Percentiles rank a stretch among this genome's conserved stretches.
Conservation (phyloP, 371 early-diverging fungal species). For the Mortierella sp. region DNA sequence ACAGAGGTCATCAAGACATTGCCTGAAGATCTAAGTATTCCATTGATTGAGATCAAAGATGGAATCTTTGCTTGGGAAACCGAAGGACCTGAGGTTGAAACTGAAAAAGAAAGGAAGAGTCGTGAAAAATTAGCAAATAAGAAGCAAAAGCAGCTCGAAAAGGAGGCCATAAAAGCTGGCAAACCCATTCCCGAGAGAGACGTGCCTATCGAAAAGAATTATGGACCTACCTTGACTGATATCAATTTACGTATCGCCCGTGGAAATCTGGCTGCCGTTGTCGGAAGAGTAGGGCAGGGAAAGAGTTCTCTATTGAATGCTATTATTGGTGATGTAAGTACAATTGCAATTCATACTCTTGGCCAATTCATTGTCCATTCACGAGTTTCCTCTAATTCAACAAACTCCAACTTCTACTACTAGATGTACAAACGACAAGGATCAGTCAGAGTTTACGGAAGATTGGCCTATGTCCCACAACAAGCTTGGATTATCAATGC, state of each 20-base stretch:
- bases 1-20: conserved; percentile 11
- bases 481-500: conserved; percentile 71
- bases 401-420: neutral
- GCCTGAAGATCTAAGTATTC: conserved; percentile 37
- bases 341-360: neutral
- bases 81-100: conserved; percentile 39
- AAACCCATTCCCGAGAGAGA: conserved; percentile 39
- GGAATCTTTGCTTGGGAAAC: conserved; percentile 51
- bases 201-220: conserved; percentile 33
- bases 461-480: conserved; percentile 63
- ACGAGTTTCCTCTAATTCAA: neutral
- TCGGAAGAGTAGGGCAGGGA: conserved; percentile 64
- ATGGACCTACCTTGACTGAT: conserved; percentile 33
- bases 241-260: conserved; percentile 37
- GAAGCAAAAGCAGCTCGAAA: conserved; percentile 39
- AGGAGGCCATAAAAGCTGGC: conserved; percentile 41
- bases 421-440: conserved; percentile 57
- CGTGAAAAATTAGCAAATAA: conserved; percentile 35
- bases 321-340: conserved; percentile 58
- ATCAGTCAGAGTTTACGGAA: conserved; percentile 55
- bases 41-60: conserved; percentile 42
- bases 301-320: conserved; percentile 61
- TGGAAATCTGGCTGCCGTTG: conserved; percentile 57
- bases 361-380: too few relatives aligned
- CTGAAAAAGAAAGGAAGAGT: conserved; percentile 31